phyloP scores from a whole-genome alignment of 2,329 filamentous ascomycete species.

The Thelonectria blattea region DNA sequence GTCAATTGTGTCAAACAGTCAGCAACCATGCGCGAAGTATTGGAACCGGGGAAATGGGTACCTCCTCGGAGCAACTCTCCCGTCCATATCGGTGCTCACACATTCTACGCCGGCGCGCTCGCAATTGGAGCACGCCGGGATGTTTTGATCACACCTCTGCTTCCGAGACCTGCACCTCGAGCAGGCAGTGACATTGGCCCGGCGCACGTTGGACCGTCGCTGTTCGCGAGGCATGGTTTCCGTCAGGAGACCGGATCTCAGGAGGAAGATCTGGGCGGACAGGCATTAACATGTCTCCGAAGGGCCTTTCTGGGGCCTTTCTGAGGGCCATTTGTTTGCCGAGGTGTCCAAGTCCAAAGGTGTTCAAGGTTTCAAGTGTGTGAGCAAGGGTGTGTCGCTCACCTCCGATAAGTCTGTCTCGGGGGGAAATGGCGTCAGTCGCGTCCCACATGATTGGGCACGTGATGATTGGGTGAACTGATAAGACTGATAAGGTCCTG shows the following conservation, averaged over 20 bases:
- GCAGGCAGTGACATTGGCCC: slow-evolving; percentile 33
- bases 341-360: background rate
- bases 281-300: background rate
- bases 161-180: slow-evolving; percentile 29
- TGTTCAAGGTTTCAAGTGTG: background rate
- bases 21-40: background rate
- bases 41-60: background rate
- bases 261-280: background rate
- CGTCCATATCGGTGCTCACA: slow-evolving; percentile 29
- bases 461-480: background rate
- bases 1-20: background rate
- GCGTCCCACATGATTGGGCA: background rate
- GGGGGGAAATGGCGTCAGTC: background rate
- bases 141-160: slow-evolving; percentile 32
- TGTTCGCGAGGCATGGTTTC: slow-evolving; percentile 12
- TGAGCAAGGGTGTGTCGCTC: background rate
- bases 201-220: slow-evolving; percentile 22
- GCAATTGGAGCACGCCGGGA: slow-evolving; percentile 31
- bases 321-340: background rate
- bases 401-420: background rate
- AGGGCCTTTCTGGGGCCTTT: background rate
- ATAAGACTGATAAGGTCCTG: too few species aligned
- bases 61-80: slow-evolving; percentile 24
- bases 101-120: slow-evolving; percentile 22
- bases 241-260: background rate